phyloP scores from a whole-genome alignment of 371 early-diverging fungal genomes.

The Lichtheimia ramosa region DNA sequence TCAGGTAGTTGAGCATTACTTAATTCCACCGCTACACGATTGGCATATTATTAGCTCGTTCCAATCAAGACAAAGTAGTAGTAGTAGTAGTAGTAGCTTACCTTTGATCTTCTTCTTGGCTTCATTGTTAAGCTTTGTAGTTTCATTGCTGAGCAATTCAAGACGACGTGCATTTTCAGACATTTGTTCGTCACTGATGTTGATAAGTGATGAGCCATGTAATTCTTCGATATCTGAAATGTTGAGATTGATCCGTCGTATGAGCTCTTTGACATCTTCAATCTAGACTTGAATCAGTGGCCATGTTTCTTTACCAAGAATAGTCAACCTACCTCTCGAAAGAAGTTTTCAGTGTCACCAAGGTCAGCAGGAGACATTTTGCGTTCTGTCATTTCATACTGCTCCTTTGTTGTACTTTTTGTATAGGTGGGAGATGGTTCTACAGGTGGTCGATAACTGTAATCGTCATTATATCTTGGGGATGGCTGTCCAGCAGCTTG shows the following conservation, averaged over 20 bases:
- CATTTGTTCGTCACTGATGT: constrained; percentile 70
- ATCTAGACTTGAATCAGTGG: constrained; percentile 55
- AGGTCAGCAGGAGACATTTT: constrained; percentile 11
- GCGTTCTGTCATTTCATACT: constrained; percentile 46
- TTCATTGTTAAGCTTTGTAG: constrained; percentile 61
- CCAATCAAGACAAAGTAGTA: neutral
- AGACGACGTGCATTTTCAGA: constrained; percentile 63
- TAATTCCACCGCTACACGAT: constrained; percentile 57
- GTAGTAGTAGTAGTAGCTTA: constrained; percentile 9
- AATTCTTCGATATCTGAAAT: constrained; percentile 68
- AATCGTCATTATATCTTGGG: constrained; percentile 23
- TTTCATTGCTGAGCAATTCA: constrained; percentile 64
- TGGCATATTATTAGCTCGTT: neutral
- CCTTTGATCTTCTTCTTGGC: constrained; percentile 69
- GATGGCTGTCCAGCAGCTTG: constrained; percentile 21
- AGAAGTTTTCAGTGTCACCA: constrained; percentile 47
- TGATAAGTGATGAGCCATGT: constrained; percentile 69
- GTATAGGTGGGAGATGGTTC: constrained; percentile 41
- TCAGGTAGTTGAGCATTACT: constrained; percentile 49
- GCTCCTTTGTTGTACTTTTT: constrained; percentile 28
- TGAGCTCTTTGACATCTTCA: constrained; percentile 68
- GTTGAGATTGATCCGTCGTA: constrained; percentile 59
- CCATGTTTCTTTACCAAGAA: too few relatives aligned
- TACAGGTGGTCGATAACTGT: constrained; percentile 41
- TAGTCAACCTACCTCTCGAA: constrained; percentile 52